Conservation (phyloP, 495 filamentous ascomycete genomes). For the Aspergillus homomorphus region DNA sequence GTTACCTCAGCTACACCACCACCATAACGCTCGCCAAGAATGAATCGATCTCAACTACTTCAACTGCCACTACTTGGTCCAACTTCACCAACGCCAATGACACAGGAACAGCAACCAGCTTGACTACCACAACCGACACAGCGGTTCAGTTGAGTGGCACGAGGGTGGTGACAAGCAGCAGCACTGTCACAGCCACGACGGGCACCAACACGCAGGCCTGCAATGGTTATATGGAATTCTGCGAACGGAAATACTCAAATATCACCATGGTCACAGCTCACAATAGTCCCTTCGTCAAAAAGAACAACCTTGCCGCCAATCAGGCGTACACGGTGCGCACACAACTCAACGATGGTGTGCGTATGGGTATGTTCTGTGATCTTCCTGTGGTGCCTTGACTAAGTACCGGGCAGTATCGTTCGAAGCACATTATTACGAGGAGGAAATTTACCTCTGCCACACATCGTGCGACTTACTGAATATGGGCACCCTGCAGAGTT, state of each 20-base stretch:
- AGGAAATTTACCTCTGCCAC: constrained; percentile 64
- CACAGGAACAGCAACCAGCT: constrained; percentile 26
- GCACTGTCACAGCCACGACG: constrained; percentile 33
- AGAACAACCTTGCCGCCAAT: constrained; percentile 72
- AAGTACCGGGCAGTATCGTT: constrained; percentile 59
- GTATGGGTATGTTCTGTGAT: constrained; percentile 58
- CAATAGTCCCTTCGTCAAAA: constrained; percentile 76
- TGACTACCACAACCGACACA: constrained; percentile 38
- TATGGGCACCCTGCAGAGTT: constrained; percentile 70
- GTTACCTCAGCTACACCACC: constrained; percentile 4
- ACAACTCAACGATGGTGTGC: constrained; percentile 84
- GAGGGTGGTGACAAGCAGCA: constrained; percentile 45
- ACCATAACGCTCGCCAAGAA: constrained; percentile 12
- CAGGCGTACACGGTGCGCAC: constrained; percentile 64
- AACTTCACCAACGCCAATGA: constrained; percentile 30
- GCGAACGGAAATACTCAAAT: constrained; percentile 77
- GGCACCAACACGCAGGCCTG: constrained; percentile 69
- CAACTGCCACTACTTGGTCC: constrained; percentile 20
- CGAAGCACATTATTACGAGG: constrained; percentile 69
- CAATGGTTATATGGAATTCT: constrained; percentile 83
- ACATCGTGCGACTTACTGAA: constrained; percentile 77
- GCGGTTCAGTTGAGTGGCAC: constrained; percentile 34
- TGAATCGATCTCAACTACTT: not conserved
- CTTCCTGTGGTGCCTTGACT: not conserved
- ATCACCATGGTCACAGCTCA: constrained; percentile 84